Conservation (phyloP, 2,329 filamentous ascomycete species). For the Eurotiales sp. region DNA sequence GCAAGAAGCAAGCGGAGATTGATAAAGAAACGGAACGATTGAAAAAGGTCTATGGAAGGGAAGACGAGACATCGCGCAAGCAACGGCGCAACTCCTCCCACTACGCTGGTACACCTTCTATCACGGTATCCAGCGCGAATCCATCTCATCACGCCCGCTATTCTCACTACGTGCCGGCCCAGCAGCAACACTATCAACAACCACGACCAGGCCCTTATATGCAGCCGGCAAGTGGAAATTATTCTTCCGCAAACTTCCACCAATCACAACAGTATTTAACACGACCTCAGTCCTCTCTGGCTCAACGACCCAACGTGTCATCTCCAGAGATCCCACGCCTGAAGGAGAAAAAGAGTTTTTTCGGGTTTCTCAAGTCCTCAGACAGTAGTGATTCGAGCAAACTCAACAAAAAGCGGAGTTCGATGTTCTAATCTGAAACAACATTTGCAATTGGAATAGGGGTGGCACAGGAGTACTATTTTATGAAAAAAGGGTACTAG, state of each 20-base stretch:
- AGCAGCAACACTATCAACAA: constrained; percentile 17
- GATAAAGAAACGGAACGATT: constrained; percentile 77
- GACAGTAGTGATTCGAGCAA: constrained; percentile 31
- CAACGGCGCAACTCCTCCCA: constrained; percentile 14
- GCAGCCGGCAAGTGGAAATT: constrained; percentile 1
- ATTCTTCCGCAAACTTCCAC: constrained; percentile 12
- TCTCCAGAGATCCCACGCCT: constrained; percentile 20
- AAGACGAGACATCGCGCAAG: constrained; percentile 33
- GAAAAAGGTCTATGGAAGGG: constrained; percentile 52
- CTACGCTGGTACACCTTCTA: constrained; percentile 1
- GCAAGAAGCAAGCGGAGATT: constrained; percentile 53
- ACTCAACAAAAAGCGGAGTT: constrained; percentile 44
- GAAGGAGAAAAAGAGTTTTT: constrained; percentile 43
- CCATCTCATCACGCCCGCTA: constrained; percentile 11
- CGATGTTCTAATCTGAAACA: constrained; percentile 36
- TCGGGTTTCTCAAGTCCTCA: constrained; percentile 35
- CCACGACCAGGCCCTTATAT: constrained; percentile 8
- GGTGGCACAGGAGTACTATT: not conserved
- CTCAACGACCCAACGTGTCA: constrained; percentile 13
- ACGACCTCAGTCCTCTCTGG: constrained; percentile 13
- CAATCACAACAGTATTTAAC: constrained; percentile 19
- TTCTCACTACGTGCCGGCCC: constrained; percentile 19
- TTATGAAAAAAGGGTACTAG: too few relatives aligned
- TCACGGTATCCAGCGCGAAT: constrained; percentile 8
- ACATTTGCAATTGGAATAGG: not conserved